Base-by-base conservation (phyloP, 2,329 filamentous ascomycete species). In the Fusarium drepaniforme region DNA sequence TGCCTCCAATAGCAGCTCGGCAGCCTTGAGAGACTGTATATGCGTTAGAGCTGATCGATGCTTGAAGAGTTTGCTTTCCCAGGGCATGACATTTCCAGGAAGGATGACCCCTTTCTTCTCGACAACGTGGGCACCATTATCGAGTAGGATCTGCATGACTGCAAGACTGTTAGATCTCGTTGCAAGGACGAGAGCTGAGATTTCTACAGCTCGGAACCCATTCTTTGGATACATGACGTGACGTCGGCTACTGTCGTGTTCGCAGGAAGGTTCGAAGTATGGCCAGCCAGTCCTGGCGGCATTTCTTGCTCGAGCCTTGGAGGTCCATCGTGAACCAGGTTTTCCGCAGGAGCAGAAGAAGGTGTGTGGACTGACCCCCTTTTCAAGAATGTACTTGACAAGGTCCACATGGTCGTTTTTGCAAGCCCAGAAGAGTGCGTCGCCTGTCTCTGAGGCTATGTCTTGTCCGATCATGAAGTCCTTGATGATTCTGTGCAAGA, bases 1-100 rank as follows among this genome's bases (percentile, higher is more conserved):
- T 8, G 62, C 37, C 3, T 58, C 30, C 6, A 70, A 7, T 5
- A 72, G 53, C 4, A 58, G n/a, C 35, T 67, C 4, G 8, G 67
- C 63, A 15, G 70, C 67, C 4, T 25, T 9, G 46, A 38, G 15
- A 3, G 70, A 72, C 8, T 25, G 61, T 21, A 61, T 60, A 35
- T 67, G 46, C 37, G 63, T 65, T 6, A 72, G 23, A 21, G 38
- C 63, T 25, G 57, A 33, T 21, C 56, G 56, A 58, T 66, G 61
- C 25, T n/a, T 53, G 11, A 21, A 49, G 16, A 53, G 49, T 53
- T 18, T 16, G 11, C 9, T 5, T 30, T 53, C 25, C 49, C 49
- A 53, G 16, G 49, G 49, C 49, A 30, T 33, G 25, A 53, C 11
- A 13, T 1, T n/a, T n/a, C 25, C 49, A 30, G 49, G 25, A 30